phyloP scores from a whole-genome alignment of 306 rosid genomes.

The peach (Prunus persica) region Prunus_persica_NCBIv2 NC_034013.1:14573001-14573500 shows the following conservation, averaged over 20 bases:
- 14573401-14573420: conserved; percentile 20
- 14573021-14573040: not conserved
- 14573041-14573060: not conserved
- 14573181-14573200: conserved; percentile 2
- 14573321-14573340: conserved; percentile 9
- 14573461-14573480: conserved; percentile 20
- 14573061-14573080: not conserved
- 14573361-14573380: conserved; percentile 20
- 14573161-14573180: not conserved
- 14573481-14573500: conserved; percentile 50
- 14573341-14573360: conserved; percentile 21
- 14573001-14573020: not conserved
- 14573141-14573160: not conserved
- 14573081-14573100: not conserved
- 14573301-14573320: not conserved
- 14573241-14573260: conserved; percentile 16
- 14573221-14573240: conserved; percentile 21
- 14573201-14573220: not conserved
- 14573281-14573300: not conserved
- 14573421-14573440: conserved; percentile 8
- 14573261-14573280: conserved; percentile 17
- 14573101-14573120: not conserved
- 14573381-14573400: conserved; percentile 3
- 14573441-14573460: conserved; percentile 22
- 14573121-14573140: conserved; percentile 11